phyloP scores from a whole-genome alignment of 768 basidiomycete species.

The Lactarius psammicola region DNA sequence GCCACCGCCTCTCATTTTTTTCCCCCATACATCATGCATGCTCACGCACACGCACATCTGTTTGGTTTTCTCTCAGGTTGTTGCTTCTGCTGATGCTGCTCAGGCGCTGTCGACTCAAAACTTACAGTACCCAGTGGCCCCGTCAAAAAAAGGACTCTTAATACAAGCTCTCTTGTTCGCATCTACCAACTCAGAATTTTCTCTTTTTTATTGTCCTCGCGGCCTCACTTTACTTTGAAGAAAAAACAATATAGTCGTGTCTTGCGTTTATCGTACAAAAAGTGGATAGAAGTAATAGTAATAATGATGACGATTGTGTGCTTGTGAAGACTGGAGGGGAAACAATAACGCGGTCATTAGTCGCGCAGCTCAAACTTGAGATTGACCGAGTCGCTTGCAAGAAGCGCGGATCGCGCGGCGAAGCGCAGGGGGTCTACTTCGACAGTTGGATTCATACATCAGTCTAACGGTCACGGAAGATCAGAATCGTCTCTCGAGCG shows the following conservation, averaged over 20 bases:
- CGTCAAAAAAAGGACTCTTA: neutral
- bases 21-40: neutral
- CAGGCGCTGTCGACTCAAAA: slow-evolving; percentile 2
- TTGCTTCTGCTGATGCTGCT: neutral
- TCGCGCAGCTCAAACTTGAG: neutral
- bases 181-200: slow-evolving; percentile 18
- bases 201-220: slow-evolving; percentile 9
- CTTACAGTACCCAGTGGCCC: neutral
- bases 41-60: neutral
- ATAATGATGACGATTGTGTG: neutral
- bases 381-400: neutral
- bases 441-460: neutral
- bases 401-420: slow-evolving; percentile 19
- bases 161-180: slow-evolving; percentile 12
- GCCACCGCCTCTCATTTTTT: neutral
- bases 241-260: neutral
- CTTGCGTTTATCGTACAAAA: slow-evolving; percentile 4
- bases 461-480: neutral
- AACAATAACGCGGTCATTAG: neutral
- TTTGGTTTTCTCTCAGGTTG: slow-evolving; percentile 1
- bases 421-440: neutral
- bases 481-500: neutral
- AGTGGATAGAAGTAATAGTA: slow-evolving; percentile 9
- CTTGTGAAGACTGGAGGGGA: neutral
- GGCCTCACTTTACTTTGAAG: neutral